Evolutionary conservation across 2,329 filamentous ascomycete species (phyloP).

Genomic region (Nemania bipapillata): DNA sequence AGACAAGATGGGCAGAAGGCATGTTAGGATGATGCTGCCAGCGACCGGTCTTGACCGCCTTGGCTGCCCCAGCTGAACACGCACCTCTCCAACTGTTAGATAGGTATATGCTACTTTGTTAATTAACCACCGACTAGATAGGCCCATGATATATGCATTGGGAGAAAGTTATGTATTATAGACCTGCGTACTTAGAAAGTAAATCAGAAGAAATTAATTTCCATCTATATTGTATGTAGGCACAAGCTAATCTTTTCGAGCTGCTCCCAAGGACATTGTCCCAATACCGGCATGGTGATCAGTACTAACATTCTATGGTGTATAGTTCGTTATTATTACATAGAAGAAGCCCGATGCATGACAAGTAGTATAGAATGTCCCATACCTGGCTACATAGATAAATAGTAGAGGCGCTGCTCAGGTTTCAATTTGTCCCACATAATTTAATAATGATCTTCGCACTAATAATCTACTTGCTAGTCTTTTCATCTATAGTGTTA

Average conservation of each 20-base stretch:
- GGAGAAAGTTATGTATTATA: too few relatives aligned
- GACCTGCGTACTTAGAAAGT: too few relatives aligned
- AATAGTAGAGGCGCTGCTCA: background rate
- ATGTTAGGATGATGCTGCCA: constrained; percentile 17
- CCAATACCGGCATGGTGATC: background rate
- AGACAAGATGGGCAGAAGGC: constrained; percentile 31
- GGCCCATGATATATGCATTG: too few relatives aligned
- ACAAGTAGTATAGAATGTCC: background rate
- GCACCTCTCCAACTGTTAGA: background rate
- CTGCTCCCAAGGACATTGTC: background rate
- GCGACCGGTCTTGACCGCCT: constrained; percentile 7
- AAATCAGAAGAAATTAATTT: background rate
- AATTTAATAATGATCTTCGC: constrained; percentile 32
- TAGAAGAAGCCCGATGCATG: background rate
- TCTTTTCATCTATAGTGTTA: constrained; percentile 15
- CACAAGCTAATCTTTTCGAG: background rate
- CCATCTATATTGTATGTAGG: background rate
- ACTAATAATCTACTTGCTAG: constrained; percentile 1
- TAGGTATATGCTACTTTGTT: too few relatives aligned
- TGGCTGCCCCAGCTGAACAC: constrained; percentile 17
- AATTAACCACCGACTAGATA: background rate
- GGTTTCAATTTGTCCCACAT: constrained; percentile 12
- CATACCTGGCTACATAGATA: background rate
- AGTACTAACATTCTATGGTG: too few relatives aligned
- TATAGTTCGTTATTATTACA: too few relatives aligned